These are phyloP conservation scores for Przewalskia tangutica DNA, from an alignment of 257 asterid species.

Conservation along the genomic window DNA sequence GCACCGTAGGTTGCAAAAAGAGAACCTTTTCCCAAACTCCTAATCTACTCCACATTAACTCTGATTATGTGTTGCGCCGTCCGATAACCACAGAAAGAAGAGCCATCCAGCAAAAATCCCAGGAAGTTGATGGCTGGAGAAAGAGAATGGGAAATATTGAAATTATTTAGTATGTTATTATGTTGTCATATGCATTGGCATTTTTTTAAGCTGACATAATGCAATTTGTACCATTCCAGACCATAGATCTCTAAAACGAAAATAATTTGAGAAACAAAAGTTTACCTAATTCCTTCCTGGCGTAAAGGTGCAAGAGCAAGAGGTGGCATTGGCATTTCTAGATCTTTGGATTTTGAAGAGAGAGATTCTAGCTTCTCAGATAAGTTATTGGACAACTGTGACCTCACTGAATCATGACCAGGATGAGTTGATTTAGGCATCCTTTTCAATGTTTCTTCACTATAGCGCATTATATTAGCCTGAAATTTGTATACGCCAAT, in stretches of 20 bases:
- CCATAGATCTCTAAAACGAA: neutral
- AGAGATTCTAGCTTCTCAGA: constrained; percentile 35
- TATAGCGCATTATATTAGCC: constrained; percentile 72
- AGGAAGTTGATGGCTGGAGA: neutral
- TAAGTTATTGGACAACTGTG: constrained; percentile 25
- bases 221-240: neutral
- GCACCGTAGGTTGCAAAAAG: neutral
- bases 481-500: constrained; percentile 18
- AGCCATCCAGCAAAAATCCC: neutral
- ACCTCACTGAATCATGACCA: constrained; percentile 22
- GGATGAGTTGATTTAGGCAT: constrained; percentile 35
- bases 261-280: constrained; percentile 7
- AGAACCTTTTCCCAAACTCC: neutral
- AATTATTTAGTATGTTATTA: neutral
- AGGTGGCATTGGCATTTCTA: constrained; percentile 95
- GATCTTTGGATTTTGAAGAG: constrained; percentile 42
- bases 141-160: neutral
- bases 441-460: constrained; percentile 50
- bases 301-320: constrained; percentile 71
- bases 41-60: neutral
- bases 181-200: neutral
- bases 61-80: neutral
- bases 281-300: constrained; percentile 57
- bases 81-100: neutral
- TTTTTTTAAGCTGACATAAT: neutral